These are phyloP conservation scores for Hypsizygus ulmarius DNA, from an alignment of 1,284 basidiomycete genomes.

Conservation along the genomic window DNA sequence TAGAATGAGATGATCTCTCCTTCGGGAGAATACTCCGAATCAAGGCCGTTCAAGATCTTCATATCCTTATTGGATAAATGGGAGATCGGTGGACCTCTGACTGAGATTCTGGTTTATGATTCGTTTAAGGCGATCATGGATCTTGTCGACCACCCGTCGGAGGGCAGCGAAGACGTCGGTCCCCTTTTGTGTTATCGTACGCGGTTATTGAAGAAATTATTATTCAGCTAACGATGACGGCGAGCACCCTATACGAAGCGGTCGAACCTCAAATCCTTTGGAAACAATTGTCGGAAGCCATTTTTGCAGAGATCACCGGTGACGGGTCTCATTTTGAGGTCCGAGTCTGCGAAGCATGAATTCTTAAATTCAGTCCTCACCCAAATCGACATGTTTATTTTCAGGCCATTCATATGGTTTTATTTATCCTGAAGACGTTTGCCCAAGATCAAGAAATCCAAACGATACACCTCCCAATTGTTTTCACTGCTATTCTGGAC, in stretches of 20 bases:
- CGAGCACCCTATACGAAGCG: conserved; percentile 88
- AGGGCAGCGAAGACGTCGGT: conserved; percentile 63
- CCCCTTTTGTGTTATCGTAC: conserved; percentile 1
- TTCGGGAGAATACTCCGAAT: conserved; percentile 69
- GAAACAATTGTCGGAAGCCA: conserved; percentile 66
- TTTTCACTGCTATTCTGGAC: conserved; percentile 67
- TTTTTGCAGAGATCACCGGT: conserved; percentile 51
- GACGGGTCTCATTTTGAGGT: conserved; percentile 48
- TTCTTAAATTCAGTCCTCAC: conserved; percentile 3
- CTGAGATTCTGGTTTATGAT: conserved; percentile 77
- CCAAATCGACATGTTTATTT: background rate
- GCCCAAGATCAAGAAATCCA: conserved; percentile 83
- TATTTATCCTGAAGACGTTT: conserved; percentile 73
- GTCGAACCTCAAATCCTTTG: conserved; percentile 89
- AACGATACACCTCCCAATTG: conserved; percentile 76
- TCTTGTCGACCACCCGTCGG: conserved; percentile 49
- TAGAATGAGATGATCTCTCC: conserved; percentile 75
- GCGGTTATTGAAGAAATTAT: background rate
- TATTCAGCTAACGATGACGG: conserved; percentile 77
- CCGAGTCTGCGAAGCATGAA: too few species aligned
- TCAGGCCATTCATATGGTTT: conserved; percentile 62
- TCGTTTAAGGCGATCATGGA: conserved; percentile 70
- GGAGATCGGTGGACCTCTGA: conserved; percentile 87
- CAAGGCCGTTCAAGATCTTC: conserved; percentile 93
- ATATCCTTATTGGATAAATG: conserved; percentile 95